Percentiles rank a stretch among this genome's conserved stretches.
These are phyloP conservation scores for Hymenoscyphus repandus DNA, from an alignment of 2,329 filamentous ascomycete species.

Conservation along the genomic window DNA sequence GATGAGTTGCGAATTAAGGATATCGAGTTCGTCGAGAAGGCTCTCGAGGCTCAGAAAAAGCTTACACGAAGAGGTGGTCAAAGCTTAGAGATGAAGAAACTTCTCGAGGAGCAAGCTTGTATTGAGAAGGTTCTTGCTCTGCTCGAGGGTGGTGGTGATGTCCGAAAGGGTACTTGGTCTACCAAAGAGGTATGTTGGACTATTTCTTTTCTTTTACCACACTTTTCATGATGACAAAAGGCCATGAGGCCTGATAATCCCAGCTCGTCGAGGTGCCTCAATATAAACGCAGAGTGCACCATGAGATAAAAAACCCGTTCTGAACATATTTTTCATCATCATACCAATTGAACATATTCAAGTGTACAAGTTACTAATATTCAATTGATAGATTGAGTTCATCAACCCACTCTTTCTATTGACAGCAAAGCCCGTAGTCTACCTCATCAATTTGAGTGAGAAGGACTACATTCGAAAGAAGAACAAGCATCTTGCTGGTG, in stretches of 20 bases:
- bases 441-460: conserved; percentile 94
- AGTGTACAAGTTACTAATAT: conserved; percentile 17
- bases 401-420: conserved; percentile 97
- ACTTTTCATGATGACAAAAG: conserved; percentile 92
- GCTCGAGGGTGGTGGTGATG: conserved; percentile 85
- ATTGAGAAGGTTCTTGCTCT: conserved; percentile 84
- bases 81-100: conserved; percentile 95
- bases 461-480: conserved; percentile 97
- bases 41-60: conserved; percentile 85
- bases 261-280: conserved; percentile 97
- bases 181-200: conserved; percentile 82
- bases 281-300: conserved; percentile 69
- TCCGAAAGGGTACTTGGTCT: conserved; percentile 82
- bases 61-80: conserved; percentile 93
- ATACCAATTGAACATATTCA: conserved; percentile 21
- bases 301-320: conserved; percentile 67
- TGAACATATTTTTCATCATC: conserved; percentile 20
- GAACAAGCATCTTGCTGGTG: conserved; percentile 96
- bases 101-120: conserved; percentile 87
- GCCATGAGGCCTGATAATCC: conserved; percentile 91
- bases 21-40: conserved; percentile 97
- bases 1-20: conserved; percentile 97
- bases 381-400: conserved; percentile 69
- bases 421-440: conserved; percentile 94
- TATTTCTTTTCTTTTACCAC: conserved; percentile 23